phyloP scores from a whole-genome alignment of 192 early-diverging fungal genomes.

The Neocallimastix lanati region DNA sequence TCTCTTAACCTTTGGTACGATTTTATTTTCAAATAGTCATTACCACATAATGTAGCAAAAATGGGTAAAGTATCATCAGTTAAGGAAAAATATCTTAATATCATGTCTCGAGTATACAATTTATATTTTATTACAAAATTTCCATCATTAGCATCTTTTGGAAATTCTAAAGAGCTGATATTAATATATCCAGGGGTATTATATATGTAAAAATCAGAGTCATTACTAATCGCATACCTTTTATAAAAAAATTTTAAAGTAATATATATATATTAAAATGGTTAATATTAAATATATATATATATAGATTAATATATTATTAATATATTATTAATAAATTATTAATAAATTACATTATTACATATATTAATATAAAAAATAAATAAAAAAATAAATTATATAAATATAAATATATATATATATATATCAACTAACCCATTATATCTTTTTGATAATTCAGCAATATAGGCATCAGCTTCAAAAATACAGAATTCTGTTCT shows the following conservation, averaged over 20 bases:
- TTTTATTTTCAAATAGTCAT: background rate
- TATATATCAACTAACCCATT: too few species aligned
- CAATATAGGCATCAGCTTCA: background rate
- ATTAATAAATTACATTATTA: too few species aligned
- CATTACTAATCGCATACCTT: background rate
- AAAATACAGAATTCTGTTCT: background rate
- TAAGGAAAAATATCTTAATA: background rate
- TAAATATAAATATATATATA: too few species aligned
- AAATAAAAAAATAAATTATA: too few species aligned
- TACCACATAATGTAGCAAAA: background rate
- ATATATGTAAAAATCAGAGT: background rate
- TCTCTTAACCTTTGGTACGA: background rate
- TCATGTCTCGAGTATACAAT: background rate
- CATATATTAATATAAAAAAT: too few species aligned
- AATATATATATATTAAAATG: too few species aligned
- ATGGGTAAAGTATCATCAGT: background rate
- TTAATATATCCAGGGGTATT: background rate
- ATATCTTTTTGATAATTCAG: background rate
- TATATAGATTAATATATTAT: too few species aligned
- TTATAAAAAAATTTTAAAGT: too few species aligned
- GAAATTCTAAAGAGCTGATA: background rate
- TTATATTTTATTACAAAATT: background rate
- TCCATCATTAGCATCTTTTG: background rate
- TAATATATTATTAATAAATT: too few species aligned
- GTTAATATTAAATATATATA: too few species aligned